Evolutionary conservation across 768 basidiomycete genomes (phyloP), one percentile per base, ranked within the genome.

Genomic region (Amanita molliuscula): DNA sequence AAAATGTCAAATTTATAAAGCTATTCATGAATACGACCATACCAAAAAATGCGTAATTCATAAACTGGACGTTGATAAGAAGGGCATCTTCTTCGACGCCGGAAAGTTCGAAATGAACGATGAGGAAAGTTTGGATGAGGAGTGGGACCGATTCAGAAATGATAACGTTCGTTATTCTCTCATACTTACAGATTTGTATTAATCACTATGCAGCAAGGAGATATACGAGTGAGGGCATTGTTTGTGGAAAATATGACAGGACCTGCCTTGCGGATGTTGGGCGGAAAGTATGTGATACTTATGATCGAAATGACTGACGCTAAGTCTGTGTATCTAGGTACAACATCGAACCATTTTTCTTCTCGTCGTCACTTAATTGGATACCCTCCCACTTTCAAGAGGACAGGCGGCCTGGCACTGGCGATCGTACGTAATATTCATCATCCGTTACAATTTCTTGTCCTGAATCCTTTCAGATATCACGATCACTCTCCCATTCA

Each of bases 311-410:
- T 1, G 15, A 10, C 15, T 16, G 8, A 31, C 13, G 1, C 36
- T 1, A 29, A 26, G 15, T 16, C 29, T 44, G 10, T 8, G 15
- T 26, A 38, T 20, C 3, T 20, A 76, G 79, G 56, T 79, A 75
- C 56, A 67, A 72, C 34, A 73, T 82, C 43, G 81, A 83, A 54
- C 81, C 81, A 0, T 83, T 82, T 58, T 83, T 79, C 62, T 83
- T 76, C 55, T 80, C 79, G 0, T 81, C 81, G 0, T 78, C 78
- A 10, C 55, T 80, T 2, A 81, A 78, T 52, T 81, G 79, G 80
- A 84, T 82, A 53, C 82, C 82, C 1, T 77, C 79, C 0, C 73
- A 80, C 48, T 84, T 76, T 47, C 75, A 80, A 53, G 80, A 81
- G 54, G 72, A 69, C 41, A 51, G 70, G 0, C 31, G 54, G 3